A percentile compares a stretch with the other conserved stretches of the same genome.
Conservation (phyloP, 345 rosid species). For the Populus deltoides region DNA sequence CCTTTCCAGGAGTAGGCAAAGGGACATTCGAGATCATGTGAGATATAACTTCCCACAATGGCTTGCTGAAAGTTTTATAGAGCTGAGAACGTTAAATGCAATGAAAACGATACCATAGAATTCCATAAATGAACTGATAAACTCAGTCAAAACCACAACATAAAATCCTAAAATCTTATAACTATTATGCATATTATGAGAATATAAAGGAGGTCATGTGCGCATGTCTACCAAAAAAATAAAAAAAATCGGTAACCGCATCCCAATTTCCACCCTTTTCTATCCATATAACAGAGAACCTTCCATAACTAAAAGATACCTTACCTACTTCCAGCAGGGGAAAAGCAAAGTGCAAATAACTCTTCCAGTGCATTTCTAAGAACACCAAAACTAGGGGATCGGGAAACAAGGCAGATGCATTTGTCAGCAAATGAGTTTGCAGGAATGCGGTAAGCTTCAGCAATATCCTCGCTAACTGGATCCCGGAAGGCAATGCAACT, state of each 20-base stretch:
- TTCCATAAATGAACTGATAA: neutral
- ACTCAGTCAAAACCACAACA: neutral
- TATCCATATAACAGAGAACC: neutral
- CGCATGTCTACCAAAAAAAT: neutral
- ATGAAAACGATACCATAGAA: conserved; percentile 11
- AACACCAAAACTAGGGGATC: conserved; percentile 71
- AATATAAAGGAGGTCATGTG: neutral
- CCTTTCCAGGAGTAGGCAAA: conserved; percentile 90
- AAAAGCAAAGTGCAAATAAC: conserved; percentile 81
- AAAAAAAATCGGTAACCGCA: neutral
- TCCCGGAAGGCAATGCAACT: conserved; percentile 94
- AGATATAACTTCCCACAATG: conserved; percentile 82
- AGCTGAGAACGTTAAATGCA: conserved; percentile 32
- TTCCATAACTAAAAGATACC: conserved; percentile 6
- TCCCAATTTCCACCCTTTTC: neutral
- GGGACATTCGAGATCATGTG: conserved; percentile 78
- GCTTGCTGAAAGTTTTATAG: conserved; percentile 73
- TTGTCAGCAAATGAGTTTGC: conserved; percentile 86
- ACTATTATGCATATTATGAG: neutral
- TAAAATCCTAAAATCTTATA: neutral
- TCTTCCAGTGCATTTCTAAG: conserved; percentile 85
- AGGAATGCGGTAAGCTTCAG: conserved; percentile 83
- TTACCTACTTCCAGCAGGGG: conserved; percentile 84
- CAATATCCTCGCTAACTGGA: conserved; percentile 91
- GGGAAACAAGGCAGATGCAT: conserved; percentile 91